Percentiles rank a stretch among this genome's conserved stretches.
Conservation (phyloP, 2,329 filamentous ascomycete species). For the Arthrinium phaeospermum region DNA sequence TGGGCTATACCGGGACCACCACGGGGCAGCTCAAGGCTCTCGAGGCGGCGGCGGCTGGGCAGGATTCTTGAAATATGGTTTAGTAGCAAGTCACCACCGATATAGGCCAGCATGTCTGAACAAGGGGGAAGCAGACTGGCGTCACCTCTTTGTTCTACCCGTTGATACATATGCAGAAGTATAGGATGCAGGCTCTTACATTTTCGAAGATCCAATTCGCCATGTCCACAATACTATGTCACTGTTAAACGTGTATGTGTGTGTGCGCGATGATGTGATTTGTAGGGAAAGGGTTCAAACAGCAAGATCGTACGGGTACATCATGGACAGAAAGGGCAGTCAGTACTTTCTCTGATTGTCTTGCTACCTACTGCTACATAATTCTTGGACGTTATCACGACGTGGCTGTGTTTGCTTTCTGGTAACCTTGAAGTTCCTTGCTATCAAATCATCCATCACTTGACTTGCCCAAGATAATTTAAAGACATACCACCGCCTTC, state of each 20-base stretch:
- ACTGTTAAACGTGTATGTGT: neutral
- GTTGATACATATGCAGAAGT: neutral
- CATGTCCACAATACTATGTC: neutral
- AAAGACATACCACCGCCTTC: too few species aligned
- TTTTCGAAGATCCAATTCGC: neutral
- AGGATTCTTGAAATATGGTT: neutral
- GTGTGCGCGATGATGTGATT: too few species aligned
- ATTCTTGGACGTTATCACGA: too few species aligned
- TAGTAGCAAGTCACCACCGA: neutral
- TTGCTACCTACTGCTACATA: too few species aligned
- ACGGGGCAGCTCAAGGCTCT: conserved; percentile 17
- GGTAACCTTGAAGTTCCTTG: too few species aligned
- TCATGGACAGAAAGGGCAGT: too few species aligned
- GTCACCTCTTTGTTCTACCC: neutral
- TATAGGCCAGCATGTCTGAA: neutral
- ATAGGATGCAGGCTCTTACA: neutral
- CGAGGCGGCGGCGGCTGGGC: neutral
- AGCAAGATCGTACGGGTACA: too few species aligned
- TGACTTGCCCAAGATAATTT: too few species aligned
- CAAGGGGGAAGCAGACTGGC: neutral
- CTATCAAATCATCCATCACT: too few species aligned
- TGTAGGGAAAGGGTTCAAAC: too few species aligned
- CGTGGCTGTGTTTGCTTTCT: too few species aligned
- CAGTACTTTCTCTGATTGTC: too few species aligned
- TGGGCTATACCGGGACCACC: conserved; percentile 23